phyloP scores from a whole-genome alignment of 2,329 filamentous ascomycete genomes.

The Colletotrichum orbiculare region DNA sequence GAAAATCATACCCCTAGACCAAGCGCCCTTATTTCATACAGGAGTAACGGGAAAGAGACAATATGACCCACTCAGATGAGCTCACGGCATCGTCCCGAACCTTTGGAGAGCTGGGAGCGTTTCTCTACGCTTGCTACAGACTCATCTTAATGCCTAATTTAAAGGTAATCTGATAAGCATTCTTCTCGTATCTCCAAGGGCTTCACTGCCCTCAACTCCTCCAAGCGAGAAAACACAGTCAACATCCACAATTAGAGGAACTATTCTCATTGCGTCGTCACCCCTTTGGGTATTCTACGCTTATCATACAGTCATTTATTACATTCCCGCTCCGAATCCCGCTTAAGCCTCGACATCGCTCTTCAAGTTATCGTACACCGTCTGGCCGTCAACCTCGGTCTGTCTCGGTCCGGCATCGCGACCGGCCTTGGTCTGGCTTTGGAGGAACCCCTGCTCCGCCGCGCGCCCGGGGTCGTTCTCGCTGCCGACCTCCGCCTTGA shows the following conservation, averaged over 20 bases:
- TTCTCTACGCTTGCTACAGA: no score
- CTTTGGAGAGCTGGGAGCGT: no score
- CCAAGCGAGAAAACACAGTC: no score
- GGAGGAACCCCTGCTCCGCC: constrained; percentile 56
- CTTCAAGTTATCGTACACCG: constrained; percentile 46
- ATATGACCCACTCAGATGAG: no score
- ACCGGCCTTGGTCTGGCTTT: constrained; percentile 39
- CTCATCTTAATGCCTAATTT: no score
- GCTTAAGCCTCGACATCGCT: constrained; percentile 31
- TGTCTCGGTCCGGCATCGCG: constrained; percentile 44
- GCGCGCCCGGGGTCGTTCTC: constrained; percentile 58
- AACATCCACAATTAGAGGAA: no score
- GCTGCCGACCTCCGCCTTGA: constrained; percentile 57
- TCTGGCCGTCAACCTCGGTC: constrained; percentile 40
- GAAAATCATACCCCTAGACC: constrained; percentile 38
- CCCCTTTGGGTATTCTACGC: background rate
- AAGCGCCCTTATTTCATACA: constrained; percentile 17
- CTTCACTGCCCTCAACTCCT: no score
- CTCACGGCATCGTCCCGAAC: no score
- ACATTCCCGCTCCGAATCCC: background rate
- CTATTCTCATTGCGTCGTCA: no score
- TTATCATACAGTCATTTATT: constrained; percentile 24
- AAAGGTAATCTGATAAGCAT: no score
- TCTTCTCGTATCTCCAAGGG: no score
- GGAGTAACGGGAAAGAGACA: accelerated